Conservation (phyloP, 176 grass and related monocot species). For the Musa troglodytarum region DNA sequence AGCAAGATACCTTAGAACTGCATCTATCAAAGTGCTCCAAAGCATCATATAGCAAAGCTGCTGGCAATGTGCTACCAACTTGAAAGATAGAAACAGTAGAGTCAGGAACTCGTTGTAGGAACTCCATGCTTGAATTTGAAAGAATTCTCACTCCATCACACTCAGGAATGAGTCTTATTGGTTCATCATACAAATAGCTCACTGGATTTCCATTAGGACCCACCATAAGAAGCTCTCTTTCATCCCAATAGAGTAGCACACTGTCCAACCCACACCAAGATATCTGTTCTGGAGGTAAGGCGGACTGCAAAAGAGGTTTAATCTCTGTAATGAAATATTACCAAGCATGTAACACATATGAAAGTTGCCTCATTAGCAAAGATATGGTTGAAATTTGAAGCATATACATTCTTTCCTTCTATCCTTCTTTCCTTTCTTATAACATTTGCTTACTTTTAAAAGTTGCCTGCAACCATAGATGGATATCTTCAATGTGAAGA, state of each 20-base stretch:
- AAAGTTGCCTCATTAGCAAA: too few species aligned
- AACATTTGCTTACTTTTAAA: not conserved
- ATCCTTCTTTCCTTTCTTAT: not conserved
- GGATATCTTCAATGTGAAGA: not conserved
- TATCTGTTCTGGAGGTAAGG: constrained; percentile 91
- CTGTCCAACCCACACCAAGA: constrained; percentile 95
- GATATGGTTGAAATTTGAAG: too few species aligned
- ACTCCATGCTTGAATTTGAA: constrained; percentile 97
- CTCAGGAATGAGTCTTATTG: constrained; percentile 81
- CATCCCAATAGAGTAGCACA: constrained; percentile 89
- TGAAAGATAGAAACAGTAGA: constrained; percentile 80
- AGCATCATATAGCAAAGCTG: constrained; percentile 91
- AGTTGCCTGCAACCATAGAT: not conserved
- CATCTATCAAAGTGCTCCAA: constrained; percentile 87
- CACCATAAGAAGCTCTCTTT: constrained; percentile 66
- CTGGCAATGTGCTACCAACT: constrained; percentile 83
- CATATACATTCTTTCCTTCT: too few species aligned
- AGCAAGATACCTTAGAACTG: constrained; percentile 74
- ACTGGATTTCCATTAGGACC: constrained; percentile 84
- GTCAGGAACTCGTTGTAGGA: constrained; percentile 79
- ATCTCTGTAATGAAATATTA: constrained; percentile 1
- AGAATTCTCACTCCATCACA: constrained; percentile 96
- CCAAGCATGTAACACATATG: not conserved
- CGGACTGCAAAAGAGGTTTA: constrained; percentile 43
- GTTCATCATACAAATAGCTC: constrained; percentile 81